Evolutionary conservation across 108 stramenopile species (phyloP).

Genomic region (Cyclotella choctawhatcheeana): DNA sequence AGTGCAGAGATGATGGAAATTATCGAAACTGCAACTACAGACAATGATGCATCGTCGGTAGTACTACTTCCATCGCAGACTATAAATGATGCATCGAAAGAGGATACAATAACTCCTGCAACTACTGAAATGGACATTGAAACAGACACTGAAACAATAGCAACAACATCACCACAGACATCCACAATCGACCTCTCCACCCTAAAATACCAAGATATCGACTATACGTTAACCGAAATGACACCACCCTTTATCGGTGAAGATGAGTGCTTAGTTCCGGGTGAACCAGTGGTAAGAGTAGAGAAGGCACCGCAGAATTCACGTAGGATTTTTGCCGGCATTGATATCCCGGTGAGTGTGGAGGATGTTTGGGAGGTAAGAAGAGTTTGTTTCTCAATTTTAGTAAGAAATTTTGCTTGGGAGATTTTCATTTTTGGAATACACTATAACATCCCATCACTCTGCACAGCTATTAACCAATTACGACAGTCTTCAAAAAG

Average conservation of each 20-base stretch:
- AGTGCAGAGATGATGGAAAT: no score
- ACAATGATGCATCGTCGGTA: neutral
- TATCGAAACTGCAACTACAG: neutral
- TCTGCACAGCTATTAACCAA: constrained; percentile 64
- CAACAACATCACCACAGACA: neutral
- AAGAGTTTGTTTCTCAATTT: neutral
- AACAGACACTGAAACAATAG: neutral
- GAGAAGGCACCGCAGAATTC: constrained; percentile 91
- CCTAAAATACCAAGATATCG: constrained; percentile 76
- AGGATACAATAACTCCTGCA: no score
- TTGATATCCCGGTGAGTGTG: constrained; percentile 84
- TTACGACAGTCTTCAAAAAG: constrained; percentile 76
- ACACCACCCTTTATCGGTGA: constrained; percentile 80
- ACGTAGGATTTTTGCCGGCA: constrained; percentile 88
- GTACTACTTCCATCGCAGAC: neutral
- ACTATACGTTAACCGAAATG: constrained; percentile 76
- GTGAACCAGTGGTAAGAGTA: constrained; percentile 84
- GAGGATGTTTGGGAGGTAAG: constrained; percentile 84
- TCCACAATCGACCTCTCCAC: constrained; percentile 48
- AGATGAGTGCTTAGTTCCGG: constrained; percentile 82
- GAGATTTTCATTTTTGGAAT: neutral
- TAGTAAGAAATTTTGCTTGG: neutral
- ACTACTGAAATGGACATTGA: no score
- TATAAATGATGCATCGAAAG: neutral
- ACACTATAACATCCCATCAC: neutral